A percentile compares a stretch with the other conserved stretches of the same genome.
phyloP scores from a whole-genome alignment of 495 filamentous ascomycete species.

The Acidomyces sp. region DNA sequence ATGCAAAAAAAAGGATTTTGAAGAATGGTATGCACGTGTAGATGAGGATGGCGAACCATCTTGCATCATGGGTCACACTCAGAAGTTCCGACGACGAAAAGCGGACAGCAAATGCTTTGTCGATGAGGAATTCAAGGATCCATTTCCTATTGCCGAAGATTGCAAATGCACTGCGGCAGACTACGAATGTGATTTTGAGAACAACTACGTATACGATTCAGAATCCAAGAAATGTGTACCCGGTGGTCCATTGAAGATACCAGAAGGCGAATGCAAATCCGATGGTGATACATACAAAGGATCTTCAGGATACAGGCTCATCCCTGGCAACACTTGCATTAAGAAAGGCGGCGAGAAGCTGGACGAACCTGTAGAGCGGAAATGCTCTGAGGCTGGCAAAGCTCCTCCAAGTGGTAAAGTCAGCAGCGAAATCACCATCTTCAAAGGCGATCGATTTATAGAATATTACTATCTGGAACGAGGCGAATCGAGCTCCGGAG shows the following conservation, averaged over 20 bases:
- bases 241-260: constrained; percentile 36
- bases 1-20: constrained; percentile 70
- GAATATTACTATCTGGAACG: constrained; percentile 79
- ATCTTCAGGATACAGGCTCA: constrained; percentile 78
- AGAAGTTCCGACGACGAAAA: constrained; percentile 70
- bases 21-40: constrained; percentile 71
- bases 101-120: constrained; percentile 79
- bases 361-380: constrained; percentile 46
- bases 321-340: constrained; percentile 80
- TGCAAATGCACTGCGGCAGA: constrained; percentile 74
- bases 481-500: constrained; percentile 44
- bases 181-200: constrained; percentile 93
- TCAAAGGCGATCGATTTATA: constrained; percentile 41
- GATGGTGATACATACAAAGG: constrained; percentile 59
- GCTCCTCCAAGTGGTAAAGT: constrained; percentile 49
- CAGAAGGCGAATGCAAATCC: constrained; percentile 53
- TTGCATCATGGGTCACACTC: constrained; percentile 90
- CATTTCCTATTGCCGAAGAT: constrained; percentile 44
- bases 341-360: constrained; percentile 38
- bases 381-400: constrained; percentile 38
- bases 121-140: constrained; percentile 61
- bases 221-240: constrained; percentile 45
- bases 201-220: constrained; percentile 63
- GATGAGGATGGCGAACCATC: constrained; percentile 67
- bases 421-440: constrained; percentile 38